Evolutionary conservation across 176 grass and related monocot genomes (phyloP).

Genomic region (Otatea glauca): DNA sequence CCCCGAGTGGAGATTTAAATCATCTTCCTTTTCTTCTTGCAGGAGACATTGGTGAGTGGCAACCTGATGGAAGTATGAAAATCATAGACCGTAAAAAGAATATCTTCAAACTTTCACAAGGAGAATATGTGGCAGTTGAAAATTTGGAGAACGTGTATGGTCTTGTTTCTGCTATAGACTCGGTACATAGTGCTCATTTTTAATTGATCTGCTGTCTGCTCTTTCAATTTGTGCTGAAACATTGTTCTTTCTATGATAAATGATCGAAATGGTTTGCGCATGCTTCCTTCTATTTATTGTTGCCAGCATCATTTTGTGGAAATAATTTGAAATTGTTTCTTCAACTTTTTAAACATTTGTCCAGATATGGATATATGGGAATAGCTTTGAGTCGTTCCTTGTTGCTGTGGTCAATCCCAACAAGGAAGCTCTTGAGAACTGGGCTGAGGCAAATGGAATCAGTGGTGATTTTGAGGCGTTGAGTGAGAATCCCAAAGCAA

Average conservation of each 20-base stretch:
- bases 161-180: slow-evolving; percentile 73
- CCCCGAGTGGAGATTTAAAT: slow-evolving; percentile 1
- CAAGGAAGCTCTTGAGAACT: slow-evolving; percentile 68
- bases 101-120: slow-evolving; percentile 94
- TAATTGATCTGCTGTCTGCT: background rate
- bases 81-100: slow-evolving; percentile 95
- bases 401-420: slow-evolving; percentile 84
- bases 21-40: slow-evolving; percentile 40
- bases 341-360: slow-evolving; percentile 31
- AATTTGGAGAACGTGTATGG: slow-evolving; percentile 91
- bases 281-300: slow-evolving; percentile 23
- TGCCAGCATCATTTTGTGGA: slow-evolving; percentile 14
- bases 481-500: slow-evolving; percentile 74
- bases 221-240: slow-evolving; percentile 23
- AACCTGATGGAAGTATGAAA: slow-evolving; percentile 87
- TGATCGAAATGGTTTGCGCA: background rate
- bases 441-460: slow-evolving; percentile 68
- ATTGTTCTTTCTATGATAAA: slow-evolving; percentile 30
- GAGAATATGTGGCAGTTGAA: slow-evolving; percentile 93
- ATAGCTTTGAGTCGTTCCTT: slow-evolving; percentile 90
- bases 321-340: slow-evolving; percentile 26
- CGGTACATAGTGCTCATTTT: slow-evolving; percentile 51
- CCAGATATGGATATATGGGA: slow-evolving; percentile 91
- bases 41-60: slow-evolving; percentile 95
- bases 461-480: slow-evolving; percentile 62